These are phyloP conservation scores for Tetragonia tetragonoides DNA, from an alignment of 148 eudicot species.

Conservation along the genomic window DNA sequence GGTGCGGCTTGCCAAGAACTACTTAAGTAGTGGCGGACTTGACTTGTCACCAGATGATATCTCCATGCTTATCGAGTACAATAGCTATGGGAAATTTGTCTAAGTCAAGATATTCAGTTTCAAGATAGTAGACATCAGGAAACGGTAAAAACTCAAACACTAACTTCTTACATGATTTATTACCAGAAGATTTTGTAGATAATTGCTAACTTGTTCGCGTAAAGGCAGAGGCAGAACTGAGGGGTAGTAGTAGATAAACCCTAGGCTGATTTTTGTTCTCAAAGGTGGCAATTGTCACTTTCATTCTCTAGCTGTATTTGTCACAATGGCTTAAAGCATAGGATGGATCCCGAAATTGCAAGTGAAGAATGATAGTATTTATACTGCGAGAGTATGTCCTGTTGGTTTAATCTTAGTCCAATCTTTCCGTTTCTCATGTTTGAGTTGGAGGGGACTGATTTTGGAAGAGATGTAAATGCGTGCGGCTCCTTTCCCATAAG, in stretches of 20 bases:
- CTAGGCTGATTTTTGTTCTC: background rate
- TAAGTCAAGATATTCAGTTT: constrained; percentile 2
- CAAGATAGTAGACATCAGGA: constrained; percentile 6
- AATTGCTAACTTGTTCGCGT: background rate
- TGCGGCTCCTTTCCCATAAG: background rate
- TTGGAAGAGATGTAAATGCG: background rate
- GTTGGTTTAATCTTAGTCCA: background rate
- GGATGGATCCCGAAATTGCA: background rate
- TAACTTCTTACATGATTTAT: background rate
- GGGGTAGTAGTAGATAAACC: background rate
- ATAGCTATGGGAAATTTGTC: constrained; percentile 32
- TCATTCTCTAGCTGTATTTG: background rate
- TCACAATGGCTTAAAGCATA: background rate
- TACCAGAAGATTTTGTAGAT: constrained; percentile 15
- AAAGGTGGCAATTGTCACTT: constrained; percentile 3
- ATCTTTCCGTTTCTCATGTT: background rate
- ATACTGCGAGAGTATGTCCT: background rate
- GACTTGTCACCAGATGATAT: constrained; percentile 63
- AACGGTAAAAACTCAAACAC: background rate
- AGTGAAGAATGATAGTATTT: background rate
- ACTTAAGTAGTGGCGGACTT: constrained; percentile 57
- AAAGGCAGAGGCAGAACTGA: background rate
- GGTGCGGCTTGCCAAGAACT: constrained; percentile 55
- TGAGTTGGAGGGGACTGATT: background rate
- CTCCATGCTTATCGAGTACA: constrained; percentile 44